These are phyloP conservation scores for Phytophthora sp. DNA, from an alignment of 352 stramenopile genomes.

Conservation along the genomic window DNA sequence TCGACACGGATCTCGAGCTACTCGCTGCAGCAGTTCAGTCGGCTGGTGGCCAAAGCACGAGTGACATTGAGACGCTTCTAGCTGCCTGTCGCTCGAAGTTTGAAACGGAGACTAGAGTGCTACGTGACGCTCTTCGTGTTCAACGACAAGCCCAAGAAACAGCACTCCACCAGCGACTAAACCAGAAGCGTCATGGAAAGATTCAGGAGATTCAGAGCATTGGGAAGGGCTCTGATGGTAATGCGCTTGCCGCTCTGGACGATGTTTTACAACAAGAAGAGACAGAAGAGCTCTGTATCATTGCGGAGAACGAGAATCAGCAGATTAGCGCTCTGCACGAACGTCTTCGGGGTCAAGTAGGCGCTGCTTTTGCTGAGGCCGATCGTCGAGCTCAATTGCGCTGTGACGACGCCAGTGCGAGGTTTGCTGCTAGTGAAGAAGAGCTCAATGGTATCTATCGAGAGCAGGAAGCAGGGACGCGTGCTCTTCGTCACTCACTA, in stretches of 20 bases:
- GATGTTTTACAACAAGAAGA: conserved; percentile 13
- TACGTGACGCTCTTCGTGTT: conserved; percentile 24
- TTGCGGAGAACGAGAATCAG: conserved; percentile 16
- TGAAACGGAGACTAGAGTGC: conserved; percentile 28
- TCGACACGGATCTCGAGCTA: conserved; percentile 36
- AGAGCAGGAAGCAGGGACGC: conserved; percentile 33
- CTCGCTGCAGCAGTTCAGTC: conserved; percentile 34
- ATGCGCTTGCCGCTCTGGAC: conserved; percentile 16
- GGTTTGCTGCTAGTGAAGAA: conserved; percentile 14
- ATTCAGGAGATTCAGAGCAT: conserved; percentile 10
- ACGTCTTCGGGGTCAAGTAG: conserved; percentile 14
- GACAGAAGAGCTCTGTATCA: neutral
- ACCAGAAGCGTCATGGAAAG: conserved; percentile 15
- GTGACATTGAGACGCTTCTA: conserved; percentile 41
- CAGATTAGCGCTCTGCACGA: conserved; percentile 21
- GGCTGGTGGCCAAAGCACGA: conserved; percentile 15
- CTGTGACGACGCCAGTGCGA: conserved; percentile 18
- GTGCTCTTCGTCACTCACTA: conserved; percentile 28
- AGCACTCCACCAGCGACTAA: conserved; percentile 27
- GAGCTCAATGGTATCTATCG: conserved; percentile 26
- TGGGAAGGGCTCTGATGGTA: neutral
- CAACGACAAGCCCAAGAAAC: conserved; percentile 33
- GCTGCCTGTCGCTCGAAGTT: conserved; percentile 32
- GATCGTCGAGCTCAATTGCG: conserved; percentile 20
- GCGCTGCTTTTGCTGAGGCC: conserved; percentile 23